Base-by-base conservation (phyloP, 768 basidiomycete species). In the Rhodotorula toruloides region DNA sequence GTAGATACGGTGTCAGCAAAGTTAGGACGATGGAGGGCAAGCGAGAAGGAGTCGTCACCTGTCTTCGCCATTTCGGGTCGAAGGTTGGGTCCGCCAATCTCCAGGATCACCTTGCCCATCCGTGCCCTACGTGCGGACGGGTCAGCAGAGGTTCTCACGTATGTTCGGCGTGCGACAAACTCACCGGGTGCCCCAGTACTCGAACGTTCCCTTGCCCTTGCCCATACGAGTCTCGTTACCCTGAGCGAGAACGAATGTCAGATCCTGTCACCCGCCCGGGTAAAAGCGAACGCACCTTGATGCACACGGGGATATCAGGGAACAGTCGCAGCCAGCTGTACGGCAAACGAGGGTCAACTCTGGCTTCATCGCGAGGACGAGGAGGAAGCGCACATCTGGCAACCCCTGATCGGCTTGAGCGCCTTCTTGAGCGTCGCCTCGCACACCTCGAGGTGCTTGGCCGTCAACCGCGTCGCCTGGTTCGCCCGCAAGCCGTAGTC, bases 221-320 rank as follows among this genome's bases (percentile, higher is more conserved):
- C 96, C 96, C 96, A 98, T 97, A 82, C 96, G 88, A 10, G 91
- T 93, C 78, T 98, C 93, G 73, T 96, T 98, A 59, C 96, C 94
- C 90, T 91, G 65, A 12, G 27, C n/a, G 54, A 21, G n/a, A 21
- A 22, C 42, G 11, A 32, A 8, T 12, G 19, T 16, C 50, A 46
- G 14, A n/a, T n/a, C n/a, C 42, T 5, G 25, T 37, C 36, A 64
- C 39, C 16, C 0, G 12, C 3, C 12, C 32, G 31, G 34, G 21
- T 32, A 2, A 46, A 12, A 32, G 19, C 25, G 25, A 25, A 74
- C 81, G 49, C 64, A 90, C 91, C 84, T 99, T 98, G 60, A 97
- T 86, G 81, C 93, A 96, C 65, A 99, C 92, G 5, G 93, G 92
- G 65, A 96, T 86, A 79, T 98, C 92, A 8, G 96, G 94, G 79